Conservation (phyloP, 768 basidiomycete species). For the Mycena rebaudengoi region DNA sequence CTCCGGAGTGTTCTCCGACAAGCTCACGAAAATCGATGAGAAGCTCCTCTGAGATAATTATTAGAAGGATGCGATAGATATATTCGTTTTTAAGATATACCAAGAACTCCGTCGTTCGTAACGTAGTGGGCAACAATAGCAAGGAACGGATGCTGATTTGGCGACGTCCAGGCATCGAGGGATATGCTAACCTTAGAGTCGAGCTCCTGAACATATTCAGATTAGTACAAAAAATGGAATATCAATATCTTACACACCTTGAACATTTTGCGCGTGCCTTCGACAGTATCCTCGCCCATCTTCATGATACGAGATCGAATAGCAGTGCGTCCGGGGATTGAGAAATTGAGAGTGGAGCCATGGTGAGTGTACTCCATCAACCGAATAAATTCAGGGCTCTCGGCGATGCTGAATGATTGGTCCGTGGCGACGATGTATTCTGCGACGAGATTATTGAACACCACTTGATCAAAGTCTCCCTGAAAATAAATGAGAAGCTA, state of each 20-base stretch:
- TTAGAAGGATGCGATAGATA: too few species aligned
- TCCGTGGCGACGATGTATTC: too few species aligned
- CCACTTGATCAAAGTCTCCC: too few species aligned
- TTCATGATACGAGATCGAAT: background rate
- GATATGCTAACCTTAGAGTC: background rate
- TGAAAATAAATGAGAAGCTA: too few species aligned
- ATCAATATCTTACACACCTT: background rate
- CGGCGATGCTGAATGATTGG: too few species aligned
- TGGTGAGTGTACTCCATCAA: too few species aligned
- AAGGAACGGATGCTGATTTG: background rate
- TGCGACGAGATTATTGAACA: too few species aligned
- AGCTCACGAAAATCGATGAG: slow-evolving; percentile 39
- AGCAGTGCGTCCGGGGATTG: too few species aligned
- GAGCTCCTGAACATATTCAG: background rate
- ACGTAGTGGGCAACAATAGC: background rate
- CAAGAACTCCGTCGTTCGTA: background rate
- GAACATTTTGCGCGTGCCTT: background rate
- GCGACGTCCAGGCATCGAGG: background rate
- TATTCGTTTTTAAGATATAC: too few species aligned
- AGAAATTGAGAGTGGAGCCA: too few species aligned
- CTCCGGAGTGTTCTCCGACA: slow-evolving; percentile 35
- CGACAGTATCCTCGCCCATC: background rate
- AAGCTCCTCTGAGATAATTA: slow-evolving; percentile 31
- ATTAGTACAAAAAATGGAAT: background rate
- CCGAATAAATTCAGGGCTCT: too few species aligned